Evolutionary conservation across 345 rosid genomes (phyloP), one percentile per base, ranked within the genome.

Genomic region (Diplotaxis tenuifolia): DNA sequence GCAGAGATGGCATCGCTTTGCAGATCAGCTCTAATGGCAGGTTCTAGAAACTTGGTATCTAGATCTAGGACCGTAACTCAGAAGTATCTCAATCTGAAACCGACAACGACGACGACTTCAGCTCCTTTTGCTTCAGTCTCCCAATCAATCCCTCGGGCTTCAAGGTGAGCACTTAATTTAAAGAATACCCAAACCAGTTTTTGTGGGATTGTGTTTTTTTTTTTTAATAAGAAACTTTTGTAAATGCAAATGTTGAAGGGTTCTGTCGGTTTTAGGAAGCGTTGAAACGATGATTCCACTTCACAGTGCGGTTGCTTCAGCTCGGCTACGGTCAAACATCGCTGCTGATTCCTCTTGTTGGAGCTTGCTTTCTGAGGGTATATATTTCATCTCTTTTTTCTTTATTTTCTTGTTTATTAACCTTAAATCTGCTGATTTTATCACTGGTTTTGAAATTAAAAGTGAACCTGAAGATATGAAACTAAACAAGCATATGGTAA

Each of bases 311-410:
- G 80, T 82, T 78, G 96, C 98, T 49, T 86, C 92, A 77, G 89
- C 98, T 79, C 76, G 95, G 66, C 92, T 93, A 52, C 78, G 47
- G 57, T 93, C 98, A 47, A 84, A 77, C 82, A 89, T 93, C 47
- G 97, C 97, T 21, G 80, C 87, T 10, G 94, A 89, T 87, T 79
- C 98, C 23, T 84, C 91, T 34, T 89, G 92, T 81, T 93, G 98
- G 96, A 93, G 98, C 86, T 78, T 73, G 87, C 94, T 93, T 72
- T 91, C 96, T 68, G 87, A 82, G 81, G 98, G 96, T 92, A 74
- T n/a, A 60, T n/a, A 0, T 1, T 16, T 68, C 9, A 2, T 38
- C 64, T 38, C 3, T 9, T 2, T 19, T n/a, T n/a, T n/a, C n/a
- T n/a, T n/a, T n/a, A n/a, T 9, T 38, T 38, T 38, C n/a, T 38